phyloP scores from a whole-genome alignment of 2,329 filamentous ascomycete genomes.

The Fusarium nanum region DNA sequence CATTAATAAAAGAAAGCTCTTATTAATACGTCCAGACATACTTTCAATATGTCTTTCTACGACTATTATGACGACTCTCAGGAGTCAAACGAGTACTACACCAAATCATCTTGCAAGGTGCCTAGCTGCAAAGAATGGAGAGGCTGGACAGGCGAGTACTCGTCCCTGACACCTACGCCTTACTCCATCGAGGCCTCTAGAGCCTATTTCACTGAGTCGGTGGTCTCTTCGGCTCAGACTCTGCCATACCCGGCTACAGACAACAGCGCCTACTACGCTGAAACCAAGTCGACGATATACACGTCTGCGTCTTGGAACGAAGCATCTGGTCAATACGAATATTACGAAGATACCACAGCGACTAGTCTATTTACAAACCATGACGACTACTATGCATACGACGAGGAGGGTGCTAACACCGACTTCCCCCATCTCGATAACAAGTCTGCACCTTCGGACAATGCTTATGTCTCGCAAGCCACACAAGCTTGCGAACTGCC shows the following conservation, averaged over 20 bases:
- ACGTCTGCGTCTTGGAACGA: not conserved
- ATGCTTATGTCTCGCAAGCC: not conserved
- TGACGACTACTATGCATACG: not conserved
- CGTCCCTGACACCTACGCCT: not conserved
- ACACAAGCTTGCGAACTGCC: not conserved
- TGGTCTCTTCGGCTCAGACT: not conserved
- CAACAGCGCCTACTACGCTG: no score
- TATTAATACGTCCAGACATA: no score
- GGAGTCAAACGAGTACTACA: not conserved
- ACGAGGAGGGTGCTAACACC: not conserved
- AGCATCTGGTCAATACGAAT: not conserved
- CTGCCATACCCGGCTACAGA: no score
- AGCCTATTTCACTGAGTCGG: not conserved
- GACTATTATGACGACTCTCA: not conserved
- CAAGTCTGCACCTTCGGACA: not conserved
- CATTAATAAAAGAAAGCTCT: no score
- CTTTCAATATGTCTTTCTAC: not conserved
- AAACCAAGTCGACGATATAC: not conserved
- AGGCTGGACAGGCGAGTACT: not conserved
- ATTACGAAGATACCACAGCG: not conserved
- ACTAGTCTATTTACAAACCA: not conserved
- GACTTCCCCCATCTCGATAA: not conserved
- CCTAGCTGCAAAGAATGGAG: not conserved
- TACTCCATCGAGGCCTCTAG: not conserved
- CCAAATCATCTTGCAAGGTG: no score